These are phyloP conservation scores for Xylaria cubensis DNA, from an alignment of 495 filamentous ascomycete genomes.

Conservation along the genomic window DNA sequence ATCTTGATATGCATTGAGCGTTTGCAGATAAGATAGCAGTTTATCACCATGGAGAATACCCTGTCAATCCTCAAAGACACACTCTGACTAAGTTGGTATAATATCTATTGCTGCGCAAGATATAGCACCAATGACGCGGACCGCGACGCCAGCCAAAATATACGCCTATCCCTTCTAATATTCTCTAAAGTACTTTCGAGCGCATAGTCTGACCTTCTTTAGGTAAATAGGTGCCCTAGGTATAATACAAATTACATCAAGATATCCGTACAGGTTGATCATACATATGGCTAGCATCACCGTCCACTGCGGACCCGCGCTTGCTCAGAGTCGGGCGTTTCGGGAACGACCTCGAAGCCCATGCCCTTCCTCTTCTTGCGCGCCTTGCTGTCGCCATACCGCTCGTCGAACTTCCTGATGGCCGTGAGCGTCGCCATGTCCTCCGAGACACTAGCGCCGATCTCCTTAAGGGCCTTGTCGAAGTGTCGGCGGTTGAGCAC, in stretches of 20 bases:
- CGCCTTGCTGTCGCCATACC: slow-evolving; percentile 88
- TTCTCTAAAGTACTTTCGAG: not conserved
- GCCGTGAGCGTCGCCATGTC: slow-evolving; percentile 88
- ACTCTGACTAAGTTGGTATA: not conserved
- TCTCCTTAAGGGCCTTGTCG: slow-evolving; percentile 83
- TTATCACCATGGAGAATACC: not conserved
- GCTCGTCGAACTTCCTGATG: slow-evolving; percentile 95
- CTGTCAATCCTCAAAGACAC: not conserved
- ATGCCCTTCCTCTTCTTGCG: slow-evolving; percentile 64
- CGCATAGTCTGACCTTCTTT: not conserved
- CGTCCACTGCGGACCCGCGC: slow-evolving; percentile 33
- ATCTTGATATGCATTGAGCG: not conserved
- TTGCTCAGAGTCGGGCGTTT: slow-evolving; percentile 28
- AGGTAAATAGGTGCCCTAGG: not conserved
- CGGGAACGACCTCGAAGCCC: slow-evolving; percentile 66
- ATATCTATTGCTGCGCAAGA: not conserved
- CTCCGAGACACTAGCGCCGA: slow-evolving; percentile 90
- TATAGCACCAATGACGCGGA: not conserved
- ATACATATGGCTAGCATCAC: slow-evolving; percentile 13
- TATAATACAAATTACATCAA: slow-evolving; percentile 1
- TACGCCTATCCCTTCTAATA: not conserved
- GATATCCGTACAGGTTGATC: slow-evolving; percentile 17
- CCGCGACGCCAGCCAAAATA: not conserved
- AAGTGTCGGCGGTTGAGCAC: slow-evolving; percentile 74
- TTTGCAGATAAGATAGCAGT: not conserved